Evolutionary conservation across 164 flowering plant genomes (phyloP).

Genomic region (Cinnamomum micranthum): DNA sequence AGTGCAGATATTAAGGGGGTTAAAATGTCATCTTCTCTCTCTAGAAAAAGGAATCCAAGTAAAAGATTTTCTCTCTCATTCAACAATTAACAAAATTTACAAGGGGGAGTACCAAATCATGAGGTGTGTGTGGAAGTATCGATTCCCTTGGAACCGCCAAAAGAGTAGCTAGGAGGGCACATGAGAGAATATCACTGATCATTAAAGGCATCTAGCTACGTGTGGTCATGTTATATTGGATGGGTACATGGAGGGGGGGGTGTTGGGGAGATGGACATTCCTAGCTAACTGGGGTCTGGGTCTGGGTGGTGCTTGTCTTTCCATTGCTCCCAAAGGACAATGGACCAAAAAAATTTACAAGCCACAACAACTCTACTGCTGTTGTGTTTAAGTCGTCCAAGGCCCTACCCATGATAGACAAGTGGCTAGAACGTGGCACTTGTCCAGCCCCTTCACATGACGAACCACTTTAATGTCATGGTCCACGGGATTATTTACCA

Average conservation of each 20-base stretch:
- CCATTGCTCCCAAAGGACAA: background rate
- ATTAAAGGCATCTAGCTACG: background rate
- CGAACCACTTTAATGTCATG: background rate
- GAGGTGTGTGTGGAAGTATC: constrained; percentile 1
- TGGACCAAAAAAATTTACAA: background rate
- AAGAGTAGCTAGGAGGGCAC: background rate
- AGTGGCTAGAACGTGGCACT: background rate
- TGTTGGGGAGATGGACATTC: background rate
- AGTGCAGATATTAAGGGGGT: background rate
- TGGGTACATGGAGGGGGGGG: too few species aligned
- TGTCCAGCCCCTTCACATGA: background rate
- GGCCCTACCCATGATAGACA: too few species aligned
- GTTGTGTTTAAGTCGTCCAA: too few species aligned
- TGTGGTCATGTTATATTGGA: constrained; percentile 2
- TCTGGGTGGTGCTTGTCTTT: too few species aligned
- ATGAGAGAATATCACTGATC: constrained; percentile 8
- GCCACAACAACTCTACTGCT: too few species aligned
- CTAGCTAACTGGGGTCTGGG: too few species aligned
- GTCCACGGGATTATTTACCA: background rate
- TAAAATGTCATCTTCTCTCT: background rate
- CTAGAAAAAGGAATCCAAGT: background rate
- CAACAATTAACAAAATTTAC: background rate
- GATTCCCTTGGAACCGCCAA: constrained; percentile 23
- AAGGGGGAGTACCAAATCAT: constrained; percentile 4
- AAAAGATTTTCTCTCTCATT: background rate